phyloP scores from a whole-genome alignment of 2,329 filamentous ascomycete genomes.

The Metarhizium rileyi region DNA sequence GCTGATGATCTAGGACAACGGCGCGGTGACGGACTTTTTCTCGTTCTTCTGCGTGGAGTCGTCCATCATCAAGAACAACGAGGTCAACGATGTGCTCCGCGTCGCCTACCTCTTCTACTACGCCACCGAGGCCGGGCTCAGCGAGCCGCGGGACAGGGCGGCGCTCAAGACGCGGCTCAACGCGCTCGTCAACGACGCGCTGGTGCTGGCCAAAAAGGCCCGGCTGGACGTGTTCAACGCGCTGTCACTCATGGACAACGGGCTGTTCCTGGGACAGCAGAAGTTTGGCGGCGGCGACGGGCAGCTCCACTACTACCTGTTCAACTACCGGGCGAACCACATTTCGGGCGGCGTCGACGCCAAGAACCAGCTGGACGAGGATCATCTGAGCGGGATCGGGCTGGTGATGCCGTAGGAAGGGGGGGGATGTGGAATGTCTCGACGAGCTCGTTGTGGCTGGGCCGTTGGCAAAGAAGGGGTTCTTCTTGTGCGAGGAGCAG shows the following conservation, averaged over 20 bases:
- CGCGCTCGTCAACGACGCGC: slow-evolving; percentile 68
- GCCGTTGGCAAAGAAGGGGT: background rate
- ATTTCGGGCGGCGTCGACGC: slow-evolving; percentile 77
- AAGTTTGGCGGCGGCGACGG: slow-evolving; percentile 94
- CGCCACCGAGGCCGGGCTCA: slow-evolving; percentile 70
- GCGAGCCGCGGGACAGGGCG: slow-evolving; percentile 38
- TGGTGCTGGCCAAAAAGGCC: slow-evolving; percentile 74
- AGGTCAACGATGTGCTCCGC: slow-evolving; percentile 63
- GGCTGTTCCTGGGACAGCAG: slow-evolving; percentile 82
- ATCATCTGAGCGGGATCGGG: slow-evolving; percentile 75
- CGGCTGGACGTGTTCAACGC: slow-evolving; percentile 97
- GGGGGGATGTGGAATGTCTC: background rate
- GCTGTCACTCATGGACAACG: slow-evolving; percentile 87
- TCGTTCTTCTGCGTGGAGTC: slow-evolving; percentile 95
- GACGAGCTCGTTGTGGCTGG: background rate
- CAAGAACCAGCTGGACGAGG: slow-evolving; percentile 67
- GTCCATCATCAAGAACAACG: slow-evolving; percentile 76
- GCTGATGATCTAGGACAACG: slow-evolving; percentile 38
- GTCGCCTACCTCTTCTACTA: slow-evolving; percentile 98
- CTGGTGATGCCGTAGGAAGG: slow-evolving; percentile 59
- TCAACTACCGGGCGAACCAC: slow-evolving; percentile 88
- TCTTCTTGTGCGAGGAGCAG: too few species aligned
- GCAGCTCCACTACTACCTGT: slow-evolving; percentile 92
- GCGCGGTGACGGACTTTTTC: slow-evolving; percentile 87
- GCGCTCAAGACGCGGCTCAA: slow-evolving; percentile 74